These are phyloP conservation scores for Gigaspora rosea DNA, from an alignment of 192 early-diverging fungal genomes.

Conservation along the genomic window DNA sequence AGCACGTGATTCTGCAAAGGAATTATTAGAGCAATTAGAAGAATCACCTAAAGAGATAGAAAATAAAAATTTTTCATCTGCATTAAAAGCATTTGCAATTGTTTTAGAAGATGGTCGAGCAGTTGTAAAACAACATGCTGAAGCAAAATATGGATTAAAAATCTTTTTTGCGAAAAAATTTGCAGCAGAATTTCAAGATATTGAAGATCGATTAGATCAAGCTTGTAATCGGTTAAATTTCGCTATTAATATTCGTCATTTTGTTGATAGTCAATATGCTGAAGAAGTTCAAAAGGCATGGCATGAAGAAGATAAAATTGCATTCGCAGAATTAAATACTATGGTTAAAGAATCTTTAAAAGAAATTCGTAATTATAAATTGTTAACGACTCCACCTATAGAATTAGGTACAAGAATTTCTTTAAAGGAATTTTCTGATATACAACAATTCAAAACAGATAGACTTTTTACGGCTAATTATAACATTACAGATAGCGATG, in stretches of 20 bases:
- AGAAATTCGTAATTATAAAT: slow-evolving; percentile 16
- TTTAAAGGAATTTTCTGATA: background rate
- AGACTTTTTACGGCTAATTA: slow-evolving; percentile 22
- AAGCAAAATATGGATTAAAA: slow-evolving; percentile 31
- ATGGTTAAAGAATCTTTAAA: slow-evolving; percentile 30
- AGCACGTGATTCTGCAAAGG: slow-evolving; percentile 18
- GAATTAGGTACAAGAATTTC: background rate
- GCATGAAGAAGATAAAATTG: slow-evolving; percentile 27
- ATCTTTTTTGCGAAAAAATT: slow-evolving; percentile 31
- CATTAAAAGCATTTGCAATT: slow-evolving; percentile 31
- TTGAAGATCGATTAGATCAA: slow-evolving; percentile 30
- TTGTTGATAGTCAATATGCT: slow-evolving; percentile 20
- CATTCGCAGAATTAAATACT: slow-evolving; percentile 22
- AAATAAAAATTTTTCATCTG: slow-evolving; percentile 22
- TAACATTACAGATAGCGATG: background rate
- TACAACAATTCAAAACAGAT: slow-evolving; percentile 19
- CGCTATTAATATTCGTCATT: slow-evolving; percentile 26
- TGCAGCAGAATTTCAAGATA: slow-evolving; percentile 25
- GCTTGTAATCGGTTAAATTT: slow-evolving; percentile 22
- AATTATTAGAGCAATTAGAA: slow-evolving; percentile 22
- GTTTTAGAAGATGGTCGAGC: slow-evolving; percentile 31
- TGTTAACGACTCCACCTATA: background rate
- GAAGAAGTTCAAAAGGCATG: slow-evolving; percentile 13
- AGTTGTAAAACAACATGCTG: slow-evolving; percentile 29
- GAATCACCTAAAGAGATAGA: slow-evolving; percentile 29